Evolutionary conservation across 768 basidiomycete genomes (phyloP).

Genomic region (Suillus placidus): DNA sequence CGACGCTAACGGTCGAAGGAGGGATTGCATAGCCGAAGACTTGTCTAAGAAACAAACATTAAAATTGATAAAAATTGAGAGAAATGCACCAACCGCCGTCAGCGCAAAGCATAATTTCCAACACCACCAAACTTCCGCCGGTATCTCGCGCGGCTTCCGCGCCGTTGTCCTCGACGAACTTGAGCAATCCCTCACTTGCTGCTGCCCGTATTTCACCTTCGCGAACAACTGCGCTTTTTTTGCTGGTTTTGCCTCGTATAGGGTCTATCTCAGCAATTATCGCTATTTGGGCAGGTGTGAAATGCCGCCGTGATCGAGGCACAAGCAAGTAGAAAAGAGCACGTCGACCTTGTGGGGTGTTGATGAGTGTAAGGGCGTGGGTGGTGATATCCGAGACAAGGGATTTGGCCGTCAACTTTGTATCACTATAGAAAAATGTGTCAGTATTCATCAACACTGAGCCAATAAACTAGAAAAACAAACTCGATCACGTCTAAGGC

Average conservation of each 20-base stretch:
- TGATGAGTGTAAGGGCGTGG: slow-evolving; percentile 57
- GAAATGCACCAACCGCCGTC: slow-evolving; percentile 67
- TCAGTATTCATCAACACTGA: slow-evolving; percentile 4
- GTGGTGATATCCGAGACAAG: slow-evolving; percentile 71
- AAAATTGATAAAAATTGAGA: not conserved
- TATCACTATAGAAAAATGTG: slow-evolving; percentile 61
- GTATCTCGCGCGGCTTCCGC: slow-evolving; percentile 69
- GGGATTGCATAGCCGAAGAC: slow-evolving; percentile 54
- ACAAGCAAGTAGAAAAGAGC: slow-evolving; percentile 81
- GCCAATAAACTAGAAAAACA: slow-evolving; percentile 25
- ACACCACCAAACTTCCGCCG: slow-evolving; percentile 75
- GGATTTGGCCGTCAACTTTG: slow-evolving; percentile 83
- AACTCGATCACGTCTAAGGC: slow-evolving; percentile 91
- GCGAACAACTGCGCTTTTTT: slow-evolving; percentile 70
- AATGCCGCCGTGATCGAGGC: slow-evolving; percentile 83
- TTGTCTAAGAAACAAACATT: slow-evolving; percentile 57
- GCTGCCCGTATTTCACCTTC: slow-evolving; percentile 71
- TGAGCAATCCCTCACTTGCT: slow-evolving; percentile 74
- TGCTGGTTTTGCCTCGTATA: slow-evolving; percentile 73
- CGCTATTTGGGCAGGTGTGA: slow-evolving; percentile 79
- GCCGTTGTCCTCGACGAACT: slow-evolving; percentile 67
- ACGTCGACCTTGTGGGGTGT: slow-evolving; percentile 75
- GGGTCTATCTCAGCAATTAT: slow-evolving; percentile 75
- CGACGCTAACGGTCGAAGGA: slow-evolving; percentile 57
- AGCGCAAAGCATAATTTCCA: slow-evolving; percentile 83